Evolutionary conservation across 1,284 basidiomycete species (phyloP), one percentile per base, ranked within the genome.

Genomic region (Apiotrichum domesticum): DNA sequence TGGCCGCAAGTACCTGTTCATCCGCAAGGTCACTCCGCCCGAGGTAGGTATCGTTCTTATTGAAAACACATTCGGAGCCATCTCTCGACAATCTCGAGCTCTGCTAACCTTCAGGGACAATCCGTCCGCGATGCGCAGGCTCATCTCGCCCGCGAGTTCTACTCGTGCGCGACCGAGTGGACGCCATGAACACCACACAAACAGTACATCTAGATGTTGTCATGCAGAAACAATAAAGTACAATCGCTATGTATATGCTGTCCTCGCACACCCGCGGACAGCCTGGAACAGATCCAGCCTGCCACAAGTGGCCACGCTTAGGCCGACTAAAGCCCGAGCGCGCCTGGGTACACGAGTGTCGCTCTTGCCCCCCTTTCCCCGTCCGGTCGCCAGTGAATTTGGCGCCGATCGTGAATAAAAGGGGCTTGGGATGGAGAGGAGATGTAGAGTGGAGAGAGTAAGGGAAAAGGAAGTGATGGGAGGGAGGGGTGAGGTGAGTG

Each of bases 1-100:
- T 3, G 90, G 90, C 2, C 82, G 92, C 65, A 95, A 94, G 74
- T 91, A 94, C 72, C 80, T 94, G 50, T 85, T 93, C 41, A 81
- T 96, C 10, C 68, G 81, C 54, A 68, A 66, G 34, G 74, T 79
- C 15, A 59, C 62, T 35, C 40, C 53, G n/a, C 14, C 40, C 5
- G 41, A 32, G 15, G 47, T 57, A 34, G 14, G 50, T 46, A 11
- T 21, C 15, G 39, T n/a, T 35, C 29, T 41, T 39, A 39, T 7
- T 39, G 37, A 7, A 39, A 7, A 39, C 13, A 39, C 21, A 39
- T 39, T 13, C 37, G 37, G 8, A 39, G 21, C 21, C 21, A 21
- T 21, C 21, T 21, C 21, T 21, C 21, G 21, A 21, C 21, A 21
- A 21, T 21, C 21, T 21, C 21, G 21, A 21, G 21, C 21, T 21